Conservation (phyloP, 2,329 filamentous ascomycete species). For the Aspergillus pseudonomiae region DNA sequence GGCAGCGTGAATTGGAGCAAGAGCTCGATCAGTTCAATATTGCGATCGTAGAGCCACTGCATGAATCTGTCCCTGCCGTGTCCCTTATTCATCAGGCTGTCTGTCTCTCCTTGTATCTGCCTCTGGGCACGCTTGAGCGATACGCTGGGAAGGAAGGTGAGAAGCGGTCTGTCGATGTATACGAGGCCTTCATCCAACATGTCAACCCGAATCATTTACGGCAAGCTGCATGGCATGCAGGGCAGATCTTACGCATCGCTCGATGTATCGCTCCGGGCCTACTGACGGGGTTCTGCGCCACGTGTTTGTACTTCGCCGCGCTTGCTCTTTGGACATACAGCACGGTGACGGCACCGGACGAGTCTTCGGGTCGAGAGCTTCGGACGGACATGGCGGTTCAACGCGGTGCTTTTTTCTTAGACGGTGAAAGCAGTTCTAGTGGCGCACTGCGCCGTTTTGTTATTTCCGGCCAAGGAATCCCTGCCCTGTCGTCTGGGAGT, state of each 20-base stretch:
- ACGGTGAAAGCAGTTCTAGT: constrained; percentile 55
- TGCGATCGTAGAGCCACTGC: background rate
- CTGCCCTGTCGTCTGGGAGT: constrained; percentile 51
- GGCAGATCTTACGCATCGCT: constrained; percentile 66
- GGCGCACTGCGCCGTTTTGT: constrained; percentile 60
- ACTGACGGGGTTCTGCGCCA: constrained; percentile 68
- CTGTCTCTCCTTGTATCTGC: constrained; percentile 44
- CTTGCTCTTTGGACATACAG: constrained; percentile 72
- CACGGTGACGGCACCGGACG: constrained; percentile 45
- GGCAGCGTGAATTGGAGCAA: constrained; percentile 1
- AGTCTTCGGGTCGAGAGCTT: constrained; percentile 22
- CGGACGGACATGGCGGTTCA: constrained; percentile 37
- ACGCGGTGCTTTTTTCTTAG: constrained; percentile 54
- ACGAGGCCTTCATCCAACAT: constrained; percentile 41
- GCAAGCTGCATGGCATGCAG: constrained; percentile 65
- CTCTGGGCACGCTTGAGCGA: constrained; percentile 47
- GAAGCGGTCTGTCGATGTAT: constrained; percentile 40
- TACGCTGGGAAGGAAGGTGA: constrained; percentile 49
- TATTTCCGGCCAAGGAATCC: constrained; percentile 57
- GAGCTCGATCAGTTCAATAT: background rate
- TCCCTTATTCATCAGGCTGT: constrained; percentile 46
- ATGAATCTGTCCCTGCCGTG: constrained; percentile 55
- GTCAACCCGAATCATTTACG: constrained; percentile 40
- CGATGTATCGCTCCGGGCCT: constrained; percentile 56
- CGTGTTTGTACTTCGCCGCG: constrained; percentile 70